Conservation (phyloP, 495 filamentous ascomycete species). For the Pseudoneurospora amorphoporcata region DNA sequence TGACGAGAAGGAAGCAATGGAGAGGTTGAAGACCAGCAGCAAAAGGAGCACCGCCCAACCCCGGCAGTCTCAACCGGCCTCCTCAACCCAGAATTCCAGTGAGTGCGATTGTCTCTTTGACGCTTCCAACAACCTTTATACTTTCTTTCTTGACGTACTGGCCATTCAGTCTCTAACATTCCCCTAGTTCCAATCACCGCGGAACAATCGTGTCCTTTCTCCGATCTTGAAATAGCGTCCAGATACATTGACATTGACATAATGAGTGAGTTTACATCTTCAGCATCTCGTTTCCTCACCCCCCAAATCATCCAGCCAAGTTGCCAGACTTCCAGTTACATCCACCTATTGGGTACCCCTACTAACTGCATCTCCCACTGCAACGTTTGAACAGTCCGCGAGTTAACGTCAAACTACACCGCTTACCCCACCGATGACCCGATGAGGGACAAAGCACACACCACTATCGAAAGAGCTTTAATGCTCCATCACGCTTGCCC, state of each 20-base stretch:
- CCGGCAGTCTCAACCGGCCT: background rate
- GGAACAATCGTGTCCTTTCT: background rate
- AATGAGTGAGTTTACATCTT: background rate
- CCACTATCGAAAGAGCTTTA: background rate
- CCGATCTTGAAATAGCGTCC: background rate
- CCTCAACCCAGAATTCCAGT: background rate
- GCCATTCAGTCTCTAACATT: background rate
- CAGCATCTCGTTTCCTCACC: background rate
- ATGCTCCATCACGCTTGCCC: background rate
- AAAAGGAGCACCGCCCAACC: background rate
- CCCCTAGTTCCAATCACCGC: background rate
- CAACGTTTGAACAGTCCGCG: background rate
- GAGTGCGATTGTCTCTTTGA: background rate
- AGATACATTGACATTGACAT: background rate
- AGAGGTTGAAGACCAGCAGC: background rate
- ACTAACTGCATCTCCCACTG: background rate
- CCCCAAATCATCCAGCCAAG: background rate
- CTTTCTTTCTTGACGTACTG: background rate
- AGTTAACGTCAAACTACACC: background rate
- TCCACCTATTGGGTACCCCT: background rate
- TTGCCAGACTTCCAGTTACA: background rate
- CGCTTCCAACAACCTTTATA: background rate
- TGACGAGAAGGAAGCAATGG: background rate
- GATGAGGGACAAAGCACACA: background rate
- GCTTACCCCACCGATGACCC: background rate